These are phyloP conservation scores for Starmerella vitae DNA, from an alignment of 805 yeast genomes.

Conservation along the genomic window DNA sequence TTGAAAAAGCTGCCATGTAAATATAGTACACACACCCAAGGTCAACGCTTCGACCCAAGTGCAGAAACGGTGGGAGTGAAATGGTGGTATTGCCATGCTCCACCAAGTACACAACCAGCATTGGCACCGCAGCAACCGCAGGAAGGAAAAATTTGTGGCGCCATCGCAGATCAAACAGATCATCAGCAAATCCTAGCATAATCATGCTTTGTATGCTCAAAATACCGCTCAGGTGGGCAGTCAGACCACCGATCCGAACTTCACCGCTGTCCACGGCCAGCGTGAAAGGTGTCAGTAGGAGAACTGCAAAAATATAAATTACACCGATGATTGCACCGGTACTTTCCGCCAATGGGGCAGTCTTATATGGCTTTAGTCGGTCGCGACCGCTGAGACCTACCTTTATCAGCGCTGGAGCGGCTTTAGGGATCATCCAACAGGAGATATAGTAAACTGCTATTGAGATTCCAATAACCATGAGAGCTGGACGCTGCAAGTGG, in stretches of 20 bases:
- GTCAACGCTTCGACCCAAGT: conserved; percentile 39
- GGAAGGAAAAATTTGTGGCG: conserved; percentile 93
- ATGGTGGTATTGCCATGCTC: conserved; percentile 88
- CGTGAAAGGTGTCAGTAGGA: conserved; percentile 58
- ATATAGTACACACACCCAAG: conserved; percentile 66
- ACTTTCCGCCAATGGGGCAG: conserved; percentile 72
- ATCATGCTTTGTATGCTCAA: conserved; percentile 73
- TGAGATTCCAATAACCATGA: conserved; percentile 16
- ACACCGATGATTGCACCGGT: conserved; percentile 84
- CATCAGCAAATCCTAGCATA: conserved; percentile 81
- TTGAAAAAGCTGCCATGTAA: conserved; percentile 84
- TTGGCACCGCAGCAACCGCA: conserved; percentile 84
- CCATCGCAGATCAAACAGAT: conserved; percentile 92
- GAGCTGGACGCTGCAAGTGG: conserved; percentile 12
- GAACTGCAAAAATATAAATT: conserved; percentile 66
- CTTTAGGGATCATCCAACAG: conserved; percentile 18
- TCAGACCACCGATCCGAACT: conserved; percentile 43
- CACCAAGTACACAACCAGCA: conserved; percentile 78
- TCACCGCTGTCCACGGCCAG: background rate
- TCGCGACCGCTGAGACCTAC: conserved; percentile 80
- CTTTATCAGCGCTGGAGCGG: conserved; percentile 17
- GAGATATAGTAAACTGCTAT: conserved; percentile 10
- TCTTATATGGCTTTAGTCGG: conserved; percentile 45
- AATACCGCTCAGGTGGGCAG: conserved; percentile 75
- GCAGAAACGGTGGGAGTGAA: conserved; percentile 58